Base-by-base conservation (phyloP, 768 basidiomycete species). In the Russula ochroleuca region DNA sequence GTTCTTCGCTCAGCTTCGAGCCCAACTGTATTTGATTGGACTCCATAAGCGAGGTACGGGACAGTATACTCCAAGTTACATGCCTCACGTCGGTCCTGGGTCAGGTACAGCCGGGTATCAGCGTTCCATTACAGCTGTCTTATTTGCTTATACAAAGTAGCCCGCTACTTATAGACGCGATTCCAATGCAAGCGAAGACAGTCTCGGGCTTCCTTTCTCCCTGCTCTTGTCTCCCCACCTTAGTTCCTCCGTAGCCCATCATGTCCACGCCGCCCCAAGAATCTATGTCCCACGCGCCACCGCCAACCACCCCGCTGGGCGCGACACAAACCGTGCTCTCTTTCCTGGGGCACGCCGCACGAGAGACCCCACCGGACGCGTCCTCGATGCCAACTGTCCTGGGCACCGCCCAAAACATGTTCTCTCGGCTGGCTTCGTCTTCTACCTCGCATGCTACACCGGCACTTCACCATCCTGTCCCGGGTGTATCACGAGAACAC, bases 51-150 rank as follows among this genome's bases (percentile, higher is more conserved):
- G 6, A 35, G 35, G 33, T n/a, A n/a, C 33, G 33, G 33, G 35
- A 10, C 35, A 28, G 2, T 5, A 28, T 28, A 35, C 35, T 35
- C 35, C 35, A 35, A 35, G 6, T 35, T 3, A 13, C 45, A 45
- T 21, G 19, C n/a, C n/a, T n/a, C n/a, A 21, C 11, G 17, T 0
- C n/a, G 10, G 11, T 21, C 45, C 45, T 43, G n/a, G 0, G 45
- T 21, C 38, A 64, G 63, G 63, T n/a, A 64, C 63, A 15, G 2
- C 6, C 13, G 38, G 5, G 45, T 35, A 8, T 2, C 7, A 10
- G 45, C 35, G 5, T 64, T 64, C 63, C 63, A 64, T 64, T 59
- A 11, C 63, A 53, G 21, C 63, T 64, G 63, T 59, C 58, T 28
- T 43, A 23, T 10, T 11, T 2, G 17, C 47, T 7, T 33, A 19